phyloP scores from a whole-genome alignment of 2,329 filamentous ascomycete species.

The Albophoma yamanashiensis region DNA sequence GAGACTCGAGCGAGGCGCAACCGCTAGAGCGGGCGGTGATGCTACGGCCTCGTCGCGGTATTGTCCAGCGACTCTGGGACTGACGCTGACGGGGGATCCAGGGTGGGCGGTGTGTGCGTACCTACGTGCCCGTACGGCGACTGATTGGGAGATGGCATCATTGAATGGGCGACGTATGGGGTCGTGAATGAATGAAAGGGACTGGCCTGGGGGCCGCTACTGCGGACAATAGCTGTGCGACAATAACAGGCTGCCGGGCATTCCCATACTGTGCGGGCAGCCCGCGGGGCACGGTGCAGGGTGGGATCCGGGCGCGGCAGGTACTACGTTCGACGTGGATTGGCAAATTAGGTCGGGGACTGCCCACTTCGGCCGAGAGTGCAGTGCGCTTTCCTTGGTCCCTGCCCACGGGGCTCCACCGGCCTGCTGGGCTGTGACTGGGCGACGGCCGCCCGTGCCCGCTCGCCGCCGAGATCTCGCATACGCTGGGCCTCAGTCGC shows the following conservation, averaged over 20 bases:
- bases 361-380: neutral
- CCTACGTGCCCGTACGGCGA: neutral
- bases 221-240: slow-evolving; percentile 1
- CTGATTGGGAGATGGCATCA: neutral
- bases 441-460: neutral
- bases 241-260: neutral
- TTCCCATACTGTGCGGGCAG: neutral
- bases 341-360: neutral
- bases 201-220: neutral
- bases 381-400: neutral
- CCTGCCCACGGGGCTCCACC: neutral
- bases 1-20: neutral
- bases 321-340: neutral
- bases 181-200: neutral
- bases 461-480: neutral
- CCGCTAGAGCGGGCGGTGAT: too few relatives aligned
- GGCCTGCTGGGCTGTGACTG: neutral
- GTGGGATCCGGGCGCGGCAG: neutral
- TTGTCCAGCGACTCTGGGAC: neutral
- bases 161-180: neutral
- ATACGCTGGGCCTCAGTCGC: neutral
- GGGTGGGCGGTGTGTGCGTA: neutral
- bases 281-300: neutral
- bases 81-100: neutral
- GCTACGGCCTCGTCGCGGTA: neutral